Base-by-base conservation (phyloP, 192 early-diverging fungal genomes). In the Backusella psychrophila region DNA sequence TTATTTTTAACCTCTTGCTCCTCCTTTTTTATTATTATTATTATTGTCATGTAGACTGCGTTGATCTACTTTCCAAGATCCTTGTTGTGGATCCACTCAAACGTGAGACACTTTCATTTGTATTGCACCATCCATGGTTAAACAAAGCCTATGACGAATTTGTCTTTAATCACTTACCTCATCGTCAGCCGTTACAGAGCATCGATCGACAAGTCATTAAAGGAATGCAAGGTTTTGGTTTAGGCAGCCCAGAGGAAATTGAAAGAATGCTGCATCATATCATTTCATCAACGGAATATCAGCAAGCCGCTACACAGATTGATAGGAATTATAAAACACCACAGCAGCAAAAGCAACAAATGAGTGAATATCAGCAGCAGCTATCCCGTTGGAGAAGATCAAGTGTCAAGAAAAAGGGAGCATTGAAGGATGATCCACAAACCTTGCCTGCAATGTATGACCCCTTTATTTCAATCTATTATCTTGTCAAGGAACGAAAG, bases 391-490 rank as follows among this genome's bases (percentile, higher is more conserved):
- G 41, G 39, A 31, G 21, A 41, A 11, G 46, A 49, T n/a, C 46
- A n/a, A 49, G 46, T 17, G 46, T 49, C 4, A 49, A 49, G 19
- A 17, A 14, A 23, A 71, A 29, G 42, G 17, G 26, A 8, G 12
- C 49, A 17, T 71, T 41, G 1, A 44, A 78, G 5, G 80, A 82
- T 42, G 80, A 82, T 36, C 80, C 80, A 7, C 53, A 56, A 29
- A 72, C 76, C 0, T 52, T 78, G 23, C 77, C 80, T 33, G 77
- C 77, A 9, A 78, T 78, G 76, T 82, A 78, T 26, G 88, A 91
- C 71, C 93, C 94, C 9, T 81, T 95, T 66, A 80, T 95, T 11
- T 96, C 94, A 78, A 93, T 97, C 31, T 98, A 98, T 77, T 90
- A 91, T 44, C 86, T 95, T 34, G 93, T 96, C 19, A 85, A 85